phyloP scores from a whole-genome alignment of 805 yeast species.

The Grigorovia transvaalensis region DNA sequence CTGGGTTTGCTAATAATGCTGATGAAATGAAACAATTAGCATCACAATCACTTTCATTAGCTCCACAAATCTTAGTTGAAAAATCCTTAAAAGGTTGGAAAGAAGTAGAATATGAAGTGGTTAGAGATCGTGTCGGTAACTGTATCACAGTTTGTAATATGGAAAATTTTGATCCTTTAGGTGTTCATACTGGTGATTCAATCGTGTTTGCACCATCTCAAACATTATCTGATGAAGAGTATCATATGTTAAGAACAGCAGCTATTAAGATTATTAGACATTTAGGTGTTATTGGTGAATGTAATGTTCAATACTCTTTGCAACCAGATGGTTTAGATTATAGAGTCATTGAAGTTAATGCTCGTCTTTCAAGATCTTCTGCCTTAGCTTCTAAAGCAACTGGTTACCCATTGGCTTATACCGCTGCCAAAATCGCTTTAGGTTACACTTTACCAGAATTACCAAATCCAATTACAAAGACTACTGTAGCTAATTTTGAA shows the following conservation, averaged over 20 bases:
- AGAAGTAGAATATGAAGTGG: conserved; percentile 97
- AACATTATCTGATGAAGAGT: conserved; percentile 92
- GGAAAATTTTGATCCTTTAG: conserved; percentile 98
- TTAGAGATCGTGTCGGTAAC: conserved; percentile 90
- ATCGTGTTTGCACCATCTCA: conserved; percentile 98
- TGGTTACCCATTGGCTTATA: conserved; percentile 96
- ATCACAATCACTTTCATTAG: conserved; percentile 75
- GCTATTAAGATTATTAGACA: conserved; percentile 97
- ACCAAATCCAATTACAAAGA: conserved; percentile 92
- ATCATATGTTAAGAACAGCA: conserved; percentile 94
- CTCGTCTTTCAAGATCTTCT: conserved; percentile 92
- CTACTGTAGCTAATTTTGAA: conserved; percentile 93
- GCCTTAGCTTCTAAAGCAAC: conserved; percentile 98
- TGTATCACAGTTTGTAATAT: conserved; percentile 98
- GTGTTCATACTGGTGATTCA: conserved; percentile 98
- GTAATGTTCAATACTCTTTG: conserved; percentile 94
- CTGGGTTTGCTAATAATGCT: conserved; percentile 85
- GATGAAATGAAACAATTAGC: conserved; percentile 79
- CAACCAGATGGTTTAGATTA: conserved; percentile 94
- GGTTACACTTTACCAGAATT: conserved; percentile 92
- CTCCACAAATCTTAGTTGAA: conserved; percentile 94
- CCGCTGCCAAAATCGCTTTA: conserved; percentile 94
- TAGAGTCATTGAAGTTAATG: conserved; percentile 95
- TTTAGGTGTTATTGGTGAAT: conserved; percentile 97
- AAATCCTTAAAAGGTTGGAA: conserved; percentile 98